Conservation (phyloP, 176 grass and related monocot genomes). For the Stipa capillata region DNA sequence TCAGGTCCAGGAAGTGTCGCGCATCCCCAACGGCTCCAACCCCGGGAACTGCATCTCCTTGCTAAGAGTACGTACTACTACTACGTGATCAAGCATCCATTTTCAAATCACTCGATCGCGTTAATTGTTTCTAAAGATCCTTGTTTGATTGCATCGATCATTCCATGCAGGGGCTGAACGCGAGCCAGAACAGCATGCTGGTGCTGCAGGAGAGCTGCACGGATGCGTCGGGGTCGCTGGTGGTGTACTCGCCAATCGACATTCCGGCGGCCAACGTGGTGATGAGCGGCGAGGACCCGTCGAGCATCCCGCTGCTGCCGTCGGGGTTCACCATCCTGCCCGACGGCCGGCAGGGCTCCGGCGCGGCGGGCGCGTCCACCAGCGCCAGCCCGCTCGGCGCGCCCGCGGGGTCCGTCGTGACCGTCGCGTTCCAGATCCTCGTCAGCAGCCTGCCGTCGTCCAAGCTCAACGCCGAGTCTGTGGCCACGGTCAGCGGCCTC, state of each 20-base stretch:
- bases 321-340: slow-evolving; percentile 68
- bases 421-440: slow-evolving; percentile 83
- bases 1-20: slow-evolving; percentile 70
- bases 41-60: slow-evolving; percentile 91
- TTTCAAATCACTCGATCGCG: no score
- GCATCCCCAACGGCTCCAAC: slow-evolving; percentile 56
- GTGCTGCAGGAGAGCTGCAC: slow-evolving; percentile 96
- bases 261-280: slow-evolving; percentile 63
- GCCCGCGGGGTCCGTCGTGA: slow-evolving; percentile 44
- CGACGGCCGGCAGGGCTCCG: slow-evolving; percentile 9
- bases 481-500: slow-evolving; percentile 72
- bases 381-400: slow-evolving; percentile 15
- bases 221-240: slow-evolving; percentile 60
- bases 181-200: slow-evolving; percentile 73
- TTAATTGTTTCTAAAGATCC: no score
- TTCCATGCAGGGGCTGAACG: slow-evolving; percentile 51
- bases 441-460: slow-evolving; percentile 77
- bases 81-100: neutral
- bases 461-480: slow-evolving; percentile 73
- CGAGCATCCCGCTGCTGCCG: slow-evolving; percentile 59
- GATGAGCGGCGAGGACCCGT: slow-evolving; percentile 90
- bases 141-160: no score
- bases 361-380: slow-evolving; percentile 26
- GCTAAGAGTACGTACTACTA: slow-evolving; percentile 31
- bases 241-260: slow-evolving; percentile 79